Percentiles rank a stretch among this genome's conserved stretches.
Evolutionary conservation across 169 alveolate genomes (phyloP).

Genomic region (Plasmodium vivax): DNA sequence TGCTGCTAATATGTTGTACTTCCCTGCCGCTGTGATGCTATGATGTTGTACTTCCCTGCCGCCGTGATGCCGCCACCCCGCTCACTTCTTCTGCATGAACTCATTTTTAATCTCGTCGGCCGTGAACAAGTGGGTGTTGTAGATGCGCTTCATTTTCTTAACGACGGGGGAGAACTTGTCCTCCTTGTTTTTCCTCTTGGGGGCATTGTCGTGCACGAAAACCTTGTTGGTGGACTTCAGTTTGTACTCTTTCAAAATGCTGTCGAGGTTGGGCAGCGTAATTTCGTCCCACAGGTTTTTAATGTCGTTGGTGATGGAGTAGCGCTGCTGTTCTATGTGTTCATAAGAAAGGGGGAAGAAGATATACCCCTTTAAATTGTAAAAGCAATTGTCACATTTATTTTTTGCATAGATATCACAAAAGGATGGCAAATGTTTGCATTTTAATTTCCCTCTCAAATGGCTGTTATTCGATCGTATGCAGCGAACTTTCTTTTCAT

Average conservation of each 20-base stretch:
- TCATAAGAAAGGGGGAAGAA: slow-evolving; percentile 78
- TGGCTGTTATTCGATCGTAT: slow-evolving; percentile 79
- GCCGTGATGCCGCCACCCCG: not conserved
- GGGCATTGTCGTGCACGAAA: slow-evolving; percentile 38
- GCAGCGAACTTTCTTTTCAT: slow-evolving; percentile 75
- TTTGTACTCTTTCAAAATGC: slow-evolving; percentile 65
- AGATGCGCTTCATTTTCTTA: slow-evolving; percentile 80
- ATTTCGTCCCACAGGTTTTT: slow-evolving; percentile 81
- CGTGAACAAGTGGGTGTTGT: slow-evolving; percentile 82
- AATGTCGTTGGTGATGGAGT: slow-evolving; percentile 75
- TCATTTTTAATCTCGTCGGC: slow-evolving; percentile 81
- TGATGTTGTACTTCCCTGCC: not conserved
- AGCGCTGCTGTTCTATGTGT: slow-evolving; percentile 77
- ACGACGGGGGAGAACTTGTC: slow-evolving; percentile 62
- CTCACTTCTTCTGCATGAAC: slow-evolving; percentile 26
- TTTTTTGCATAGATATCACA: slow-evolving; percentile 78
- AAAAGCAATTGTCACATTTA: slow-evolving; percentile 78
- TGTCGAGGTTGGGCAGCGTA: slow-evolving; percentile 39
- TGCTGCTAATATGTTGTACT: not conserved
- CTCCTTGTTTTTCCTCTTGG: slow-evolving; percentile 66
- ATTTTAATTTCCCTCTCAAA: slow-evolving; percentile 78
- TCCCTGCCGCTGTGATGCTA: not conserved
- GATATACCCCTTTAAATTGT: slow-evolving; percentile 75
- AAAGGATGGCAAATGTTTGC: slow-evolving; percentile 69
- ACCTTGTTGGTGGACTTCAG: slow-evolving; percentile 66